Evolutionary conservation across 108 stramenopile genomes (phyloP), one percentile per base, ranked within the genome.

Genomic region (Seminavis robusta): DNA sequence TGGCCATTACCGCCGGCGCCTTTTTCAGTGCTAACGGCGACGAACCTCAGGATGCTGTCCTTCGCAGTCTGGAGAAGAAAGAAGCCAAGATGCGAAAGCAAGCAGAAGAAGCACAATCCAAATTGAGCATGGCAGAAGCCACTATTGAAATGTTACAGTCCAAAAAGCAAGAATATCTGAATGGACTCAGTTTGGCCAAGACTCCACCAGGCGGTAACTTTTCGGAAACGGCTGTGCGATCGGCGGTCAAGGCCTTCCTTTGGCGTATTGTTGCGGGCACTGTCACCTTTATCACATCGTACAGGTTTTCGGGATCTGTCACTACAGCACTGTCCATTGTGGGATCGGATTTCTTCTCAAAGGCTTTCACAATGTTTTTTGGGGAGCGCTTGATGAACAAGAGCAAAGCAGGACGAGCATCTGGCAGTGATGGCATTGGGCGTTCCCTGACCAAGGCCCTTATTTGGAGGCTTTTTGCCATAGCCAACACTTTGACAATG

Each of bases 381-480:
- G 97, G 97, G 31, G 95, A 97, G 61, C 76, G 97, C 25, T 52
- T 97, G 39, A 96, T 95, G 95, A 97, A 96, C 75, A 92, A 90
- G 74, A 63, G 59, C 34, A 76, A 80, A 47, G 90, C 83, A 23
- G 94, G 90, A 47, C 76, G 94, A 17, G 67, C 70, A 55, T 37
- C 60, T 56, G 89, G 90, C 10, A 64, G 72, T 23, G 96, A 97
- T 69, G 81, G 64, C 44, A 73, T 81, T 19, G 70, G 83, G 47
- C 71, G 97, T 15, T 88, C 83, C 26, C 52, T 96, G 49, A 81
- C 80, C 38, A 97, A 97, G 78, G 95, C 97, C 7, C 47, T 97
- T 45, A 75, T 95, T 49, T 97, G 95, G 97, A 74, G 97, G 10
- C 51, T 94, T 21, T 95, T 97, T 73, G 97, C 97, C 15, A 81